phyloP scores from a whole-genome alignment of 1,284 basidiomycete genomes.

The Puccinia polysora region DNA sequence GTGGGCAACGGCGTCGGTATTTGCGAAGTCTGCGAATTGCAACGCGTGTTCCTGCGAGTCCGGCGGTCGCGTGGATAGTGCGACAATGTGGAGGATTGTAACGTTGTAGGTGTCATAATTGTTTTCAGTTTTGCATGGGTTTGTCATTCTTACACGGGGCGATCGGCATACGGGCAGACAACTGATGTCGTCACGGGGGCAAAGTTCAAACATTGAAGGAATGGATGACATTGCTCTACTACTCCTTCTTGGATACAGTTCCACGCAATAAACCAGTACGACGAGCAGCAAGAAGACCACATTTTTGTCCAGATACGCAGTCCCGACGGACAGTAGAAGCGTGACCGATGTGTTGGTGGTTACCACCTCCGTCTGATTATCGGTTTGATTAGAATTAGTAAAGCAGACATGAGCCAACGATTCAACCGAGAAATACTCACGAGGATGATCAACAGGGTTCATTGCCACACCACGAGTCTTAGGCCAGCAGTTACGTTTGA shows the following conservation, averaged over 20 bases:
- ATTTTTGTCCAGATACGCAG: constrained; percentile 84
- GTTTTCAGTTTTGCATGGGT: too few species aligned
- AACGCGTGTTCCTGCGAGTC: too few species aligned
- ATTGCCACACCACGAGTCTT: constrained; percentile 74
- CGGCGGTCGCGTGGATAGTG: too few species aligned
- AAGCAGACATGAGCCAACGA: constrained; percentile 58
- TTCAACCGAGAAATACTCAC: constrained; percentile 44
- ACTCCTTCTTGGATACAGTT: constrained; percentile 43
- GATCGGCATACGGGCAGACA: too few species aligned
- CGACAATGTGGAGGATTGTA: too few species aligned
- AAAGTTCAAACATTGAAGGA: too few species aligned
- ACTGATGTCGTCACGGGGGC: too few species aligned
- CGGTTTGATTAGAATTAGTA: too few species aligned
- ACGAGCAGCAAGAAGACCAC: constrained; percentile 84
- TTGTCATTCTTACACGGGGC: too few species aligned
- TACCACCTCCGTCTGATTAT: constrained; percentile 74
- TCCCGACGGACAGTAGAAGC: constrained; percentile 85
- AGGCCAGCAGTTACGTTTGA: constrained; percentile 71
- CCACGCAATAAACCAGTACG: constrained; percentile 47
- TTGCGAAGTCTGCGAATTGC: too few species aligned
- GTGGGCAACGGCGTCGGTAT: too few species aligned
- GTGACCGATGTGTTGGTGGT: constrained; percentile 89
- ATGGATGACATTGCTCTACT: constrained; percentile 9
- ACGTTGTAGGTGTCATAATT: too few species aligned
- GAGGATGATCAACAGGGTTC: constrained; percentile 63